Evolutionary conservation across 2,329 filamentous ascomycete genomes (phyloP).

Genomic region (Penicillium sp.): DNA sequence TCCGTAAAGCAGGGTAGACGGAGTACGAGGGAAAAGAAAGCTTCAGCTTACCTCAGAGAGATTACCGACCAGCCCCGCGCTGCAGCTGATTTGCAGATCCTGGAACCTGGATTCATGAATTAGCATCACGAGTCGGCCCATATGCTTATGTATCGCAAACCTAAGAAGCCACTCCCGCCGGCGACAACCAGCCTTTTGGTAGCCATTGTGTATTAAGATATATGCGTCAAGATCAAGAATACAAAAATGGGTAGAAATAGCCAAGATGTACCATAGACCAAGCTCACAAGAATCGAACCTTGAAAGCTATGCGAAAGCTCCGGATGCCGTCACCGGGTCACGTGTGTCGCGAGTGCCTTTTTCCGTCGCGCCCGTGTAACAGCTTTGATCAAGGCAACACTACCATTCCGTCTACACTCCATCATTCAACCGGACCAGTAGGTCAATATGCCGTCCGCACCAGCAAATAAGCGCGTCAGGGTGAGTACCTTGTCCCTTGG

Average conservation of each 20-base stretch:
- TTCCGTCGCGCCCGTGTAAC: constrained; percentile 1
- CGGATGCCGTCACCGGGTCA: constrained; percentile 25
- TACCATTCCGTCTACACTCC: not conserved
- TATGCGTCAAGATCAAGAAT: not conserved
- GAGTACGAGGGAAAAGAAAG: not conserved
- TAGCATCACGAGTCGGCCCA: constrained; percentile 5
- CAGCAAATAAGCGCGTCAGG: constrained; percentile 56
- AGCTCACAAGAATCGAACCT: not conserved
- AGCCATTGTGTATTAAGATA: constrained; percentile 43
- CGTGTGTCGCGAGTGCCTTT: constrained; percentile 17
- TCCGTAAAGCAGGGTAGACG: not conserved
- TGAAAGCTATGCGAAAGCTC: constrained; percentile 15
- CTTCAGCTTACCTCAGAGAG: constrained; percentile 70
- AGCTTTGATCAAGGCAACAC: not conserved
- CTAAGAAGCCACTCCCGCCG: constrained; percentile 90
- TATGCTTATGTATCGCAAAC: constrained; percentile 42
- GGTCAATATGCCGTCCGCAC: constrained; percentile 52
- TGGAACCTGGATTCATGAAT: constrained; percentile 51
- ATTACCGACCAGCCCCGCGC: constrained; percentile 87
- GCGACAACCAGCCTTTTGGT: constrained; percentile 84
- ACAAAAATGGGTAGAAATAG: not conserved
- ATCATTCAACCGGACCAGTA: not conserved
- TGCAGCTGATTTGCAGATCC: constrained; percentile 89
- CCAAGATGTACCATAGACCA: constrained; percentile 8
- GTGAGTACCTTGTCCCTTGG: constrained; percentile 27